A percentile compares a stretch with the other conserved stretches of the same genome.
Evolutionary conservation across 1,139 yeast species (phyloP).

Genomic region (Meyerozyma athensensis): DNA sequence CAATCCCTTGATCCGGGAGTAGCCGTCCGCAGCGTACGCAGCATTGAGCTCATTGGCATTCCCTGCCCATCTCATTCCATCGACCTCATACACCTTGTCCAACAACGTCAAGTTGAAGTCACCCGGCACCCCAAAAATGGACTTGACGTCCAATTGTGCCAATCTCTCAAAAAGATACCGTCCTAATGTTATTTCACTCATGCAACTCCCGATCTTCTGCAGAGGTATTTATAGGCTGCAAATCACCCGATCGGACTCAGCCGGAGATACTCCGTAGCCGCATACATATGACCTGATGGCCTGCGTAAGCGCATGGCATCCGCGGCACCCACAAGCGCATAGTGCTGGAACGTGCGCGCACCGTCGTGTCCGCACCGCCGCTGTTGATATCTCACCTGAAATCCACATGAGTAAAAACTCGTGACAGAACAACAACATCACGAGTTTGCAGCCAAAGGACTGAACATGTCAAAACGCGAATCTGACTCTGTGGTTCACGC

Average conservation of each 20-base stretch:
- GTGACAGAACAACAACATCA: conserved; percentile 16
- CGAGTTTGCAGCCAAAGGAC: conserved; percentile 3
- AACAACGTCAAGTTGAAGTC: conserved; percentile 36
- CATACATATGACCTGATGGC: conserved; percentile 1
- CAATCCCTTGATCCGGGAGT: conserved; percentile 35
- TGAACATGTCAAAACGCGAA: conserved; percentile 28
- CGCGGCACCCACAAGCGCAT: conserved; percentile 3
- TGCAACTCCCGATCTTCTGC: conserved; percentile 6
- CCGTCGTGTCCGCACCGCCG: background rate
- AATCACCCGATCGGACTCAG: background rate
- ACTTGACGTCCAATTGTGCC: conserved; percentile 34
- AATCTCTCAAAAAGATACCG: conserved; percentile 42
- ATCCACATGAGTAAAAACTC: conserved; percentile 26
- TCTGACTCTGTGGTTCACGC: conserved; percentile 17
- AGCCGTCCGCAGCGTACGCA: conserved; percentile 42
- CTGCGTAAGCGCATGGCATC: background rate
- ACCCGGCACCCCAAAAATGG: conserved; percentile 42
- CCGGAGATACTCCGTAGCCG: background rate
- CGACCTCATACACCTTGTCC: conserved; percentile 37
- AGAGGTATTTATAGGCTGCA: background rate
- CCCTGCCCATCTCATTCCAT: conserved; percentile 38
- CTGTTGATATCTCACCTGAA: conserved; percentile 19
- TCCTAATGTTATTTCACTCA: conserved; percentile 39
- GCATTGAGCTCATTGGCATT: conserved; percentile 42
- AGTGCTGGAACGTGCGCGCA: background rate